phyloP scores from a whole-genome alignment of 2,329 filamentous ascomycete genomes.

The Colletotrichum theobromicola region DNA sequence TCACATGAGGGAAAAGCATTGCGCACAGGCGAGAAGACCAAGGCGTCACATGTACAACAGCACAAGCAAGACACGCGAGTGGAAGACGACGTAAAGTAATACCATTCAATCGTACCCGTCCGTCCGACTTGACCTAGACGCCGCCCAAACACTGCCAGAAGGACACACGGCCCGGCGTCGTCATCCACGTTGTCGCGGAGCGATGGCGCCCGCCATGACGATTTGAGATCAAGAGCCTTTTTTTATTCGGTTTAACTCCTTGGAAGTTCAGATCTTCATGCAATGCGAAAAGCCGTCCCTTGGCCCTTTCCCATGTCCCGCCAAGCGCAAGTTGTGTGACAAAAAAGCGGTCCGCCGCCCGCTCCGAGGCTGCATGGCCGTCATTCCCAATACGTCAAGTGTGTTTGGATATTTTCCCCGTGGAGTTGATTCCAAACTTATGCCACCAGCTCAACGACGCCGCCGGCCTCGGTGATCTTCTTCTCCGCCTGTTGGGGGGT shows the following conservation, averaged over 20 bases:
- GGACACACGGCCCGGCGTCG: not conserved
- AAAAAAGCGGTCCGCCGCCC: slow-evolving; percentile 20
- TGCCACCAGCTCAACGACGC: slow-evolving; percentile 94
- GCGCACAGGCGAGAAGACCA: not conserved
- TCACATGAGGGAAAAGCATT: not conserved
- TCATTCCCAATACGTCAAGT: slow-evolving; percentile 13
- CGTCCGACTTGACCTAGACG: slow-evolving; percentile 1
- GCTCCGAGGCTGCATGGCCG: slow-evolving; percentile 14
- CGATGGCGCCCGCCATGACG: not conserved
- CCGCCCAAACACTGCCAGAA: not conserved
- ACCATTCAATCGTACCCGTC: slow-evolving; percentile 5
- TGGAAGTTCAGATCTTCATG: slow-evolving; percentile 23
- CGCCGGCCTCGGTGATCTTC: slow-evolving; percentile 98
- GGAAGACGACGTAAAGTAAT: slow-evolving; percentile 7
- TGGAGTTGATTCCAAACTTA: slow-evolving; percentile 45
- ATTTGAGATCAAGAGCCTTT: slow-evolving; percentile 23
- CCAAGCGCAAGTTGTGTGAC: slow-evolving; percentile 19
- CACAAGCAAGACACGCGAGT: not conserved
- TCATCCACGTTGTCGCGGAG: not conserved
- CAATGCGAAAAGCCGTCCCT: slow-evolving; percentile 23
- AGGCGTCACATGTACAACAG: not conserved
- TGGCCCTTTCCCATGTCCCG: slow-evolving; percentile 18
- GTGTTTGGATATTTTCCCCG: not conserved
- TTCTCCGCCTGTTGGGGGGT: slow-evolving; percentile 69
- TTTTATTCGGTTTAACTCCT: slow-evolving; percentile 24